phyloP scores from a whole-genome alignment of 2,329 filamentous ascomycete species.

The Septoria linicola region DNA sequence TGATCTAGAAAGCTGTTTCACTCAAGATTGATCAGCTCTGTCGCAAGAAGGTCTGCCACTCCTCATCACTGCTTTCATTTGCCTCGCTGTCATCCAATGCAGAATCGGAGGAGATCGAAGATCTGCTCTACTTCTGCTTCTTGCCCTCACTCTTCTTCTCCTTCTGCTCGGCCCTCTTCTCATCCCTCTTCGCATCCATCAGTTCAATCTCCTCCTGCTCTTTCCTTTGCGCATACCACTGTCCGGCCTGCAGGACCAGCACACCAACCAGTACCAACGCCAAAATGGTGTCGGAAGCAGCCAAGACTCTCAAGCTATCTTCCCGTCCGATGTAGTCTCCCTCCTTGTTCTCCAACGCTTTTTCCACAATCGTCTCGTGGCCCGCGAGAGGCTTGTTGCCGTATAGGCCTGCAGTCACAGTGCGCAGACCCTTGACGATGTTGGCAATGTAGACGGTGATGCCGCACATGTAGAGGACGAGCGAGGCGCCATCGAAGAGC shows the following conservation, averaged over 20 bases:
- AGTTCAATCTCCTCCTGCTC: slow-evolving; percentile 76
- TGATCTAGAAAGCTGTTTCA: too few relatives aligned
- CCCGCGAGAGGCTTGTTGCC: slow-evolving; percentile 45
- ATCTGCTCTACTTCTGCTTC: slow-evolving; percentile 27
- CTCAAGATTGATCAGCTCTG: too few relatives aligned
- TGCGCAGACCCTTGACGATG: slow-evolving; percentile 89
- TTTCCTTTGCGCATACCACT: slow-evolving; percentile 98
- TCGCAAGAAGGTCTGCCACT: too few relatives aligned
- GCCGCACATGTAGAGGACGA: slow-evolving; percentile 77
- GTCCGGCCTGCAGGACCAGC: slow-evolving; percentile 86
- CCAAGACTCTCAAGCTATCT: slow-evolving; percentile 85
- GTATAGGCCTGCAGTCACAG: slow-evolving; percentile 72
- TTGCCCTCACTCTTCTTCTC: slow-evolving; percentile 37
- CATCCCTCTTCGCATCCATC: slow-evolving; percentile 56
- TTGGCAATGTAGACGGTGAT: slow-evolving; percentile 93
- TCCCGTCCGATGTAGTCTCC: slow-evolving; percentile 75
- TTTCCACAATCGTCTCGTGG: slow-evolving; percentile 39
- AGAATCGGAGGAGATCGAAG: not conserved
- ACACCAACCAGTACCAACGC: slow-evolving; percentile 90
- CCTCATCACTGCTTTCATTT: too few relatives aligned
- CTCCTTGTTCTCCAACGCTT: slow-evolving; percentile 43
- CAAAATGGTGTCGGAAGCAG: slow-evolving; percentile 93
- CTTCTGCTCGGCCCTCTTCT: slow-evolving; percentile 44
- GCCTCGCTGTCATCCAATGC: not conserved
- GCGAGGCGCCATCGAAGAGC: slow-evolving; percentile 78